Conservation (phyloP, 1,139 yeast genomes). For the Hyphopichia wangnamkhiaoensis region DNA sequence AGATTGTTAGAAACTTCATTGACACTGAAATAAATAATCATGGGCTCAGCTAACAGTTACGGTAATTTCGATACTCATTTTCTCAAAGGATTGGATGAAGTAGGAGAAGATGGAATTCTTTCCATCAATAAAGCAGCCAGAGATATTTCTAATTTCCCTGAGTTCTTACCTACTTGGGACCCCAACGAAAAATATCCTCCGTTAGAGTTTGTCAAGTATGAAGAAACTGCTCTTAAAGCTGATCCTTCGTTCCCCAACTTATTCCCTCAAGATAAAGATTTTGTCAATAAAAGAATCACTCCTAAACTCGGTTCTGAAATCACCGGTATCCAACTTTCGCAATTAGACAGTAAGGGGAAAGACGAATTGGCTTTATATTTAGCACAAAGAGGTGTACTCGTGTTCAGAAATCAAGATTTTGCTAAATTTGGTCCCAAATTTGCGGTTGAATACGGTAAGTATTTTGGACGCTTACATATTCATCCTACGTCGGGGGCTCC, state of each 20-base stretch:
- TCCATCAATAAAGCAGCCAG: conserved; percentile 31
- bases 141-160: conserved; percentile 31
- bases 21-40: no score
- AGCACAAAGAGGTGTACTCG: conserved; percentile 34
- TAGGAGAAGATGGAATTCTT: conserved; percentile 38
- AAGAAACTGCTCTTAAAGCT: conserved; percentile 50
- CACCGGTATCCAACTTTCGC: conserved; percentile 49
- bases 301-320: conserved; percentile 62
- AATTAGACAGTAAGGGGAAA: conserved; percentile 40
- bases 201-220: conserved; percentile 37
- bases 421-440: conserved; percentile 28
- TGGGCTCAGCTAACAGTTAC: conserved; percentile 4
- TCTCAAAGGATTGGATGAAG: conserved; percentile 37
- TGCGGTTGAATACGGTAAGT: conserved; percentile 32
- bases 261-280: conserved; percentile 25
- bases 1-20: no score
- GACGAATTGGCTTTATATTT: conserved; percentile 33
- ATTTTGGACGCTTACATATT: conserved; percentile 30
- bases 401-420: conserved; percentile 34
- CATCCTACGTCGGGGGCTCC: conserved; percentile 39
- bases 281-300: conserved; percentile 32
- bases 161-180: conserved; percentile 53
- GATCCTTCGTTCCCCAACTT: conserved; percentile 47
- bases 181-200: conserved; percentile 39
- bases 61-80: conserved; percentile 46